phyloP scores from a whole-genome alignment of 306 rosid genomes.

The Begonia fuchsioides region DNA sequence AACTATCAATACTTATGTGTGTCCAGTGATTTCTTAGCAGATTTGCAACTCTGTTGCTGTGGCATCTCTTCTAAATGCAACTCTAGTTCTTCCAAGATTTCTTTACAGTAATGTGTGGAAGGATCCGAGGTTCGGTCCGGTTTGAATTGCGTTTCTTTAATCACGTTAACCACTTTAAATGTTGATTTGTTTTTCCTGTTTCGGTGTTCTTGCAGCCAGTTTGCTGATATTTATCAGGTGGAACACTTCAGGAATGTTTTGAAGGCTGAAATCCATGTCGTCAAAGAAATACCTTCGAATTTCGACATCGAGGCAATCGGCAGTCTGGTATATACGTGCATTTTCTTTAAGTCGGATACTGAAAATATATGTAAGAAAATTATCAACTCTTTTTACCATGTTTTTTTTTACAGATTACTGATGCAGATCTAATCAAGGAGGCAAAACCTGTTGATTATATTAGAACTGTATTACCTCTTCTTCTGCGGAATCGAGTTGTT shows the following conservation, averaged over 20 bases:
- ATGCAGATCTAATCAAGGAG: no score
- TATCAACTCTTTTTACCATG: constrained; percentile 5
- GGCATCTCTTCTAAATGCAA: constrained; percentile 82
- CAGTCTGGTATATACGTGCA: constrained; percentile 37
- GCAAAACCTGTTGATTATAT: constrained; percentile 50
- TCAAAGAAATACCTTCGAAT: constrained; percentile 69
- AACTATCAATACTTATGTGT: background rate
- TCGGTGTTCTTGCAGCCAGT: constrained; percentile 46
- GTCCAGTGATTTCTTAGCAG: constrained; percentile 30
- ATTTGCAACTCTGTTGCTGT: constrained; percentile 89
- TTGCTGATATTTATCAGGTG: constrained; percentile 89
- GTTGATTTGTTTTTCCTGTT: background rate
- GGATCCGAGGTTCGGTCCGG: constrained; percentile 95
- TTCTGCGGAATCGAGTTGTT: constrained; percentile 49
- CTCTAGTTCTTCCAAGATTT: constrained; percentile 67
- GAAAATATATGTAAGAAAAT: constrained; percentile 9
- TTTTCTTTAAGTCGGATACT: no score
- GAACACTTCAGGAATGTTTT: constrained; percentile 50
- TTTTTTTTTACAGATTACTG: constrained; percentile 58
- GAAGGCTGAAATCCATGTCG: constrained; percentile 51
- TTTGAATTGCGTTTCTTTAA: constrained; percentile 4
- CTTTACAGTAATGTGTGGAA: constrained; percentile 95
- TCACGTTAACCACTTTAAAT: background rate
- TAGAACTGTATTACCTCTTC: constrained; percentile 47
- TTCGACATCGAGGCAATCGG: constrained; percentile 66